Evolutionary conservation across 441 rosid genomes (phyloP), one percentile per base, ranked within the genome.

Genomic region (Oxalis stricta): DNA sequence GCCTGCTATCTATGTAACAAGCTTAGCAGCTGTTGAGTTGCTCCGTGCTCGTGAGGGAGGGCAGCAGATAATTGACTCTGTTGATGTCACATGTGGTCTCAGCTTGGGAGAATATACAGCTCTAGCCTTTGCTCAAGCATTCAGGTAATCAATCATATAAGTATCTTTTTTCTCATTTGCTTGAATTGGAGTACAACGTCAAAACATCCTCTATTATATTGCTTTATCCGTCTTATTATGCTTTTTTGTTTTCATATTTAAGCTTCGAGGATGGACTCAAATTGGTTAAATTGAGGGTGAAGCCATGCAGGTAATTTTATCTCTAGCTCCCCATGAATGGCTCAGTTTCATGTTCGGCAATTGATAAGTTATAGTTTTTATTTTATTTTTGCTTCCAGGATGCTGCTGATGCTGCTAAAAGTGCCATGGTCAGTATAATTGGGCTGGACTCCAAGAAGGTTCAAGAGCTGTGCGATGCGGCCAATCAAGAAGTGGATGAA

Each of bases 1-100:
- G 99, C 99, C 99, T 53, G 99, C 95, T 66, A 91, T 91, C 52
- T 91, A 86, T 66, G 96, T 91, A 64, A 84, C 99, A 37, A 86
- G 99, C 66, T 70, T 91, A 55, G 96, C 99, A 32, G 96, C 99
- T 9, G 95, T 91, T 34, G 99, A 86, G 58, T 60, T 91, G 49
- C 81, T 86, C 17, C 85, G 95, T 42, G 77, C 79, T 36, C 79
- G 77, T 36, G 86, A 91, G 38, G 92, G 86, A 21, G 99, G 99
- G 18, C 82, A 72, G 53, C 81, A 79, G 44, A 79, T 84, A 61
- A 86, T 84, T 56, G 82, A 84, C 69, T 81, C 94, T 11, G 83
- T 79, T 54, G 94, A 92, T 71, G 94, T 86, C 33, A 82, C 95
- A 3, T 86, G 96, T 48, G 99, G 99, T 41, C 87, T 92, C 33